Evolutionary conservation across 176 grass and related monocot genomes (phyloP).

Genomic region (Aegilops bicornis): DNA sequence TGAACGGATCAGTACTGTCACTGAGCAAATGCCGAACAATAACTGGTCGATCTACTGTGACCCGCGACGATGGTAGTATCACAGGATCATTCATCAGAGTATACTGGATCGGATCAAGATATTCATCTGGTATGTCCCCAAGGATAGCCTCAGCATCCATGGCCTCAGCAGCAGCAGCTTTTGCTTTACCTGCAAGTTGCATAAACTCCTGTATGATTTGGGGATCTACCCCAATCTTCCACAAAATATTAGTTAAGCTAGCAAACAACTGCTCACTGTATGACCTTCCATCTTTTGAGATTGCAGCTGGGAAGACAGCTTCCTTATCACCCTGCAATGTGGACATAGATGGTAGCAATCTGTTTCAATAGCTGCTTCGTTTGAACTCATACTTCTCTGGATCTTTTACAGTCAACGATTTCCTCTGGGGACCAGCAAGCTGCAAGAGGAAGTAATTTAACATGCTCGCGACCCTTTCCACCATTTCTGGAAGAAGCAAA

Average conservation of each 20-base stretch:
- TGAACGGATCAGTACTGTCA: conserved; percentile 91
- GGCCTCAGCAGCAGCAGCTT: conserved; percentile 81
- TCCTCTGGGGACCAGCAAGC: conserved; percentile 95
- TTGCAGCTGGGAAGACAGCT: conserved; percentile 75
- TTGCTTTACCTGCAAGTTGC: conserved; percentile 69
- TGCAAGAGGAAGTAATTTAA: conserved; percentile 98
- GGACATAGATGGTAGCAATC: conserved; percentile 95
- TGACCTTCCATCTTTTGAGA: conserved; percentile 91
- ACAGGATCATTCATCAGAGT: conserved; percentile 98
- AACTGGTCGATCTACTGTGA: conserved; percentile 77
- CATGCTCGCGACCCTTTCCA: conserved; percentile 96
- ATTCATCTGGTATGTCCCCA: conserved; percentile 97
- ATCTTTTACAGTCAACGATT: conserved; percentile 96
- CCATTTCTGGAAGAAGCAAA: conserved; percentile 97
- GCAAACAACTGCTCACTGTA: conserved; percentile 96
- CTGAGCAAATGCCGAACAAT: conserved; percentile 96
- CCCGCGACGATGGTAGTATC: conserved; percentile 78
- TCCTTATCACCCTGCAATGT: conserved; percentile 92
- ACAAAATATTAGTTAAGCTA: conserved; percentile 70
- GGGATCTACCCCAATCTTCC: conserved; percentile 83
- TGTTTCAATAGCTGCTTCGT: conserved; percentile 90
- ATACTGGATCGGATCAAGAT: conserved; percentile 97
- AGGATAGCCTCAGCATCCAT: conserved; percentile 91
- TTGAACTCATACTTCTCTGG: conserved; percentile 98
- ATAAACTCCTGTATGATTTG: conserved; percentile 80